Base-by-base conservation (phyloP, 2,329 filamentous ascomycete genomes). In the Tolypocladium capitatum region DNA sequence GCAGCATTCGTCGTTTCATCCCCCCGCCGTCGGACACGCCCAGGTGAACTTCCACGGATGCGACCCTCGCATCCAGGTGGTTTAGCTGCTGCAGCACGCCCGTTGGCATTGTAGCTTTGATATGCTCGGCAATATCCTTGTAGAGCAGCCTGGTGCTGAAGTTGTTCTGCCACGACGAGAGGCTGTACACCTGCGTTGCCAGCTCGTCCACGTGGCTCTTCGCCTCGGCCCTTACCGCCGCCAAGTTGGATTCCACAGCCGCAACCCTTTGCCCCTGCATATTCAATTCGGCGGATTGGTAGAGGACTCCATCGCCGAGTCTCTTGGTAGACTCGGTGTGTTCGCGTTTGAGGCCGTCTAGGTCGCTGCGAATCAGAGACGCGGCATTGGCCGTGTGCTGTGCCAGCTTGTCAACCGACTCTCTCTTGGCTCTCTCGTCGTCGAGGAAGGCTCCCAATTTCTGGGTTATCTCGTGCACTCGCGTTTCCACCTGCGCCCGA, bases 151-250 rank as follows among this genome's bases (percentile, higher is more conserved):
- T 68, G 1, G 72, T 71, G 20, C 57, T 65, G 8, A 81, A 58
- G 52, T 74, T 76, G 48, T 69, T 70, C 50, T 69, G 77, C 50
- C 73, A 74, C 0, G 50, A 48, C 54, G 75, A 68, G 8, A 81
- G 53, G 1, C 64, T 57, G 20, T 54, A 55, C 5, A 74, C 31
- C 42, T 68, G 58, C 35, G 65, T 55, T 16, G 65, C 60, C 6
- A 74, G 52, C 5, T 58, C 56, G 0, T 63, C 58, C 18, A 47
- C 8, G 36, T 45, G 6, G 35, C 5, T 20, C 34, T 34, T 47
- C 11, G 24, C 36, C 2, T 55, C 51, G 13, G 50, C 16, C 6
- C 46, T 46, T 36, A 47, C 24, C 27, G 16, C 16, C 14, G 35
- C 40, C 6, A 47, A 27, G 4, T 27, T 4, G 5, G 27, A 28